Evolutionary conservation across 2,329 filamentous ascomycete species (phyloP), one percentile per base, ranked within the genome.

Genomic region (Xylariaceae sp.): DNA sequence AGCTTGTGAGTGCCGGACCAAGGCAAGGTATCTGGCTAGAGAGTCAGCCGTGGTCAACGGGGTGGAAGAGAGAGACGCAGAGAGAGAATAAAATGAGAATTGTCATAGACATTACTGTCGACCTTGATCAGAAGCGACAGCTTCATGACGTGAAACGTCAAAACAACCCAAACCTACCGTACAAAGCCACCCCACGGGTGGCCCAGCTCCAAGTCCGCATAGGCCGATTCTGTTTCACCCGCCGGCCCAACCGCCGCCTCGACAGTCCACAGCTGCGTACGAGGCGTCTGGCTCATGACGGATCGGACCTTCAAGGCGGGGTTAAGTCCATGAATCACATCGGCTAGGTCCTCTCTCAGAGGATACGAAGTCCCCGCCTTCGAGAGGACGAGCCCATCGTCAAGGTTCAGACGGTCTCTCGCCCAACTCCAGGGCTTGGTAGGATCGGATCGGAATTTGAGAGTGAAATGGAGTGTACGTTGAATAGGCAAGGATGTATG

Each of bases 1-100:
- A 1, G 88, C 83, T 23, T 74, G 75, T 78, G 82, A 92, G 3
- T 86, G 69, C 13, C 88, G 78, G 4, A 94, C 81, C 9, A 95
- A 64, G 6, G 86, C 79, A 58, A 95, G 90, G 79, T 88, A 94
- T 51, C 84, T 78, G 38, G n/a, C 8, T 26, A 26, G 19, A 24
- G 11, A 7, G 36, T 59, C 34, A 59, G 56, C 41, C n/a, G 11
- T 17, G 19, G 9, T 13, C 7, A 28, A 17, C 31, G 6, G 30
- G 12, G 27, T 12, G 21, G 7, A 9, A 14, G 16, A 19, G 14
- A 5, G 13, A 21, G 9, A 27, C 6, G 15, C 14, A 15, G 21
- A 9, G 16, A 23, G 16, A 15, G n/a, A 13, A 9, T 21, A 9
- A 27, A 15, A 31, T n/a, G 16, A 28, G 5, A 29, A 4, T 5